Base-by-base conservation (phyloP, 352 stramenopile species). In the Thraustotheca clavata region DNA sequence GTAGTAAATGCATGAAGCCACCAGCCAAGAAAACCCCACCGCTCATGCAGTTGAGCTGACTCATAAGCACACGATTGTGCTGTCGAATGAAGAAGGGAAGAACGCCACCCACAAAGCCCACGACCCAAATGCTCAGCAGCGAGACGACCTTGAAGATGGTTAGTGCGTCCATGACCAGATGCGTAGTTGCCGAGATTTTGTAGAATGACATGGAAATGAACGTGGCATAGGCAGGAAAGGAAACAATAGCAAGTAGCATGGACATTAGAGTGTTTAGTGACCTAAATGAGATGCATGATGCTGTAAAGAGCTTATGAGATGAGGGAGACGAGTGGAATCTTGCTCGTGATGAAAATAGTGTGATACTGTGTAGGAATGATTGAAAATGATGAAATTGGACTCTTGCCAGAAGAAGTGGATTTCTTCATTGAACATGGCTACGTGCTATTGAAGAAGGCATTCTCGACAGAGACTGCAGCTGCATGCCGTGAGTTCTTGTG, bases 111-210 rank as follows among this genome's bases (percentile, higher is more conserved):
- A 49, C 62, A 39, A 91, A 72, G 0, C 76, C 79, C 32, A 91
- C 76, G 47, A 88, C 49, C 82, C 82, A 91, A 62, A 91, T 89
- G 60, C 69, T 76, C 39, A 72, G 69, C 54, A 91, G 71, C 24
- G 82, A 88, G 48, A 91, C 80, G 69, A 91, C 74, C 72, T 91
- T 91, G 67, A 91, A 91, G 33, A 86, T 65, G 0, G 76, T 79
- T 46, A 89, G 72, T 34, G 74, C 62, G 39, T 88, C 67, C 76
- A 88, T 87, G 48, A 36, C 26, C 18, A 36, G 32, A 26, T 41
- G 33, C 18, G n/a, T 39, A 14, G 31, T 4, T 33, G 22, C 29
- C 6, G 46, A 49, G 33, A 55, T 43, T 59, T 24, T 11, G 22
- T 18, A n/a, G 49, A 65, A 36, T 48, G 35, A n/a, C n/a, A n/a